Percentiles rank a stretch among this genome's conserved stretches.
Evolutionary conservation across 2,329 filamentous ascomycete genomes (phyloP).

Genomic region (Pyrenochaeta sp.): DNA sequence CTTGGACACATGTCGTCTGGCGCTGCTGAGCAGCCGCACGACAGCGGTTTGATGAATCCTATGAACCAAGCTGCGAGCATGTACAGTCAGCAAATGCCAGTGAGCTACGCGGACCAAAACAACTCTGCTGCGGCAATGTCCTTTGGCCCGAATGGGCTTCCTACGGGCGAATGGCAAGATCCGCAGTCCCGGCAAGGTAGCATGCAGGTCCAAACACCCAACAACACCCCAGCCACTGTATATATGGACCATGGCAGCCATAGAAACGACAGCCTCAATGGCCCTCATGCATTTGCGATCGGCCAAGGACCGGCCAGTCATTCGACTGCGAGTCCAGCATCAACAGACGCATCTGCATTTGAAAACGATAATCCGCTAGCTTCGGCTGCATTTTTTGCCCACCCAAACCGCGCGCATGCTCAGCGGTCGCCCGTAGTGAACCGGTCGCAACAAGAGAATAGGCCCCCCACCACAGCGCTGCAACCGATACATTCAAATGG

Average conservation of each 20-base stretch:
- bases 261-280: conserved; percentile 46
- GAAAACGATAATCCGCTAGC: conserved; percentile 54
- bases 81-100: conserved; percentile 52
- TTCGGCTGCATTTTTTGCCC: conserved; percentile 45
- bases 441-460: conserved; percentile 36
- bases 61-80: conserved; percentile 44
- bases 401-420: conserved; percentile 39
- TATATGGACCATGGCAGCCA: conserved; percentile 39
- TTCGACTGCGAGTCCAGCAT: conserved; percentile 66
- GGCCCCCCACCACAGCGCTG: conserved; percentile 37
- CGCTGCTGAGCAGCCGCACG: conserved; percentile 79
- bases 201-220: conserved; percentile 53
- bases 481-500: conserved; percentile 44
- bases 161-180: conserved; percentile 49
- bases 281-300: conserved; percentile 68
- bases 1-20: conserved; percentile 95
- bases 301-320: conserved; percentile 65
- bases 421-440: conserved; percentile 39
- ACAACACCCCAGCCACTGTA: conserved; percentile 51
- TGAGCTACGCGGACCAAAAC: conserved; percentile 32
- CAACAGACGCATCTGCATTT: conserved; percentile 52
- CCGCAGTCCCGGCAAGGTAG: conserved; percentile 54
- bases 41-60: conserved; percentile 54
- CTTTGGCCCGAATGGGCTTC: conserved; percentile 36
- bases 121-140: conserved; percentile 40